Conservation (phyloP, 2,329 filamentous ascomycete species). For the Arthrobotrys entomopaga region DNA sequence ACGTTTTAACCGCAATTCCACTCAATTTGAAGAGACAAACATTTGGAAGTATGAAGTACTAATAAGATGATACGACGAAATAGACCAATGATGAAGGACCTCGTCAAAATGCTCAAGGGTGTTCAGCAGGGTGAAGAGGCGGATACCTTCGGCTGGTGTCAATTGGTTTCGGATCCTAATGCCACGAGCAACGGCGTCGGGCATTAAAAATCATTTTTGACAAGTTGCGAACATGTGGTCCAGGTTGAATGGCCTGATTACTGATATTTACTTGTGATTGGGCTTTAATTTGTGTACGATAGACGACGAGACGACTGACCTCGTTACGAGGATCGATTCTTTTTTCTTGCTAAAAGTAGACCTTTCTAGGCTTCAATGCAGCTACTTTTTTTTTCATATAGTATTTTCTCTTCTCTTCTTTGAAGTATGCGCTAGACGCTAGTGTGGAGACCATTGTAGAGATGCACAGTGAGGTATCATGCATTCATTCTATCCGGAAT, state of each 20-base stretch:
- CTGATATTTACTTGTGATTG: slow-evolving; percentile 4
- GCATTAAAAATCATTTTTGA: not conserved
- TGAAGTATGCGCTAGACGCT: not conserved
- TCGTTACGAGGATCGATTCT: not conserved
- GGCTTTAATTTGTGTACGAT: slow-evolving; percentile 35
- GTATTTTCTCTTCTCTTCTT: not conserved
- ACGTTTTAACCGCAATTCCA: slow-evolving; percentile 3
- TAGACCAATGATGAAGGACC: slow-evolving; percentile 68
- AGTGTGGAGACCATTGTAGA: not conserved
- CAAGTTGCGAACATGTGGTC: not conserved
- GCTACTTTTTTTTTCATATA: not conserved
- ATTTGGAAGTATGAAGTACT: not conserved
- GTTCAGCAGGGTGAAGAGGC: slow-evolving; percentile 84
- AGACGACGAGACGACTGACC: slow-evolving; percentile 12
- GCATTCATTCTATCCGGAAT: not conserved
- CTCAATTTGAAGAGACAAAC: no score
- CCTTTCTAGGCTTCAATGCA: slow-evolving; percentile 29
- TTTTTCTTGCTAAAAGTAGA: slow-evolving; percentile 7
- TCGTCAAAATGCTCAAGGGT: slow-evolving; percentile 77
- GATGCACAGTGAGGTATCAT: not conserved
- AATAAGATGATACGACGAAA: slow-evolving; percentile 21
- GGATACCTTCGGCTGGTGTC: slow-evolving; percentile 80
- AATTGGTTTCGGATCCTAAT: slow-evolving; percentile 62
- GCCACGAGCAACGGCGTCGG: slow-evolving; percentile 38
- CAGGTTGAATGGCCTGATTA: slow-evolving; percentile 7